These are phyloP conservation scores for Cryptococcus sp. DNA, from an alignment of 1,284 basidiomycete species.

Conservation along the genomic window DNA sequence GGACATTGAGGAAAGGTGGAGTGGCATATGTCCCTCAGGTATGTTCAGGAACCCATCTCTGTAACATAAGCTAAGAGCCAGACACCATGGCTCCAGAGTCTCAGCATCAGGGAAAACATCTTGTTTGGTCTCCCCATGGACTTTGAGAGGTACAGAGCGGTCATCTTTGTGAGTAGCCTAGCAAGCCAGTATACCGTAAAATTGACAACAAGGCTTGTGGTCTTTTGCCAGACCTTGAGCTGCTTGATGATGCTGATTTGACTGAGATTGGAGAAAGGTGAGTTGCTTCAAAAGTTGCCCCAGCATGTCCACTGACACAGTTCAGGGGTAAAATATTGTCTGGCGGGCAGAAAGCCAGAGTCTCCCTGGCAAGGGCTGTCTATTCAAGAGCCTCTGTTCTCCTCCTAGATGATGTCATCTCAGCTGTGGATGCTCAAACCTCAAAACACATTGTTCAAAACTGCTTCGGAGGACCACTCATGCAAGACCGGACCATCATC, in stretches of 20 bases:
- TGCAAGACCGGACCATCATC: conserved; percentile 70
- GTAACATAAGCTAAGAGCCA: conserved; percentile 1
- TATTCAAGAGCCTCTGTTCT: conserved; percentile 35
- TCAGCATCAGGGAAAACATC: conserved; percentile 52
- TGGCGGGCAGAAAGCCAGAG: conserved; percentile 59
- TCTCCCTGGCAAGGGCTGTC: conserved; percentile 39
- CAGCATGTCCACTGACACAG: conserved; percentile 7
- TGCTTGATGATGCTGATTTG: conserved; percentile 50
- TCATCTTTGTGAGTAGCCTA: conserved; percentile 51
- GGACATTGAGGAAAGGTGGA: conserved; percentile 52
- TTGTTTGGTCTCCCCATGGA: conserved; percentile 51
- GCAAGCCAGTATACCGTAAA: background rate
- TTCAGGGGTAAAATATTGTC: conserved; percentile 31
- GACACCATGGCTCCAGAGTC: conserved; percentile 51
- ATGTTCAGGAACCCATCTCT: conserved; percentile 1
- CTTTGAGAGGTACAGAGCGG: conserved; percentile 43
- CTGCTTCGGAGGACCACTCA: conserved; percentile 72
- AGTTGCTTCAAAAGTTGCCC: background rate
- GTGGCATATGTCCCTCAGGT: conserved; percentile 51
- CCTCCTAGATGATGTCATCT: conserved; percentile 35
- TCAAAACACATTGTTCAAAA: conserved; percentile 72
- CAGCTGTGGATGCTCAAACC: conserved; percentile 69
- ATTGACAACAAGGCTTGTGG: conserved; percentile 42
- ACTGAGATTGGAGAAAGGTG: conserved; percentile 53
- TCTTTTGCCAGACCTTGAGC: conserved; percentile 49